Percentiles rank a stretch among this genome's conserved stretches.
phyloP scores from a whole-genome alignment of 306 rosid species.

The Gastrolobium bilobum region DNA sequence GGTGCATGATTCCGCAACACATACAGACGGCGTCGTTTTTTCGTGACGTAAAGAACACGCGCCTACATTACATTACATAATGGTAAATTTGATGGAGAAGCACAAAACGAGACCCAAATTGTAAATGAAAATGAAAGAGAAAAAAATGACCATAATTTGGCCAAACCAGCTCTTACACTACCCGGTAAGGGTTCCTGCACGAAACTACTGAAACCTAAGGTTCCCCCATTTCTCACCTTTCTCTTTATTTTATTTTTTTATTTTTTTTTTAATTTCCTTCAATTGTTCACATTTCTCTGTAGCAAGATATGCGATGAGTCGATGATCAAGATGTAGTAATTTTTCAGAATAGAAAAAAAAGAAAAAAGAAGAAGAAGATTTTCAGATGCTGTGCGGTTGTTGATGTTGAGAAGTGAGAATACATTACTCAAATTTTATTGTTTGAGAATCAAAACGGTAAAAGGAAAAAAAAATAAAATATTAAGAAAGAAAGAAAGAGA shows the following conservation, averaged over 20 bases:
- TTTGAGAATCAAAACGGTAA: conserved; percentile 19
- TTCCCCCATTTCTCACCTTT: background rate
- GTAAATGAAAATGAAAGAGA: conserved; percentile 24
- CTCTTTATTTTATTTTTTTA: background rate
- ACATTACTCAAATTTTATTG: conserved; percentile 21
- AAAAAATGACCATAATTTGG: conserved; percentile 18
- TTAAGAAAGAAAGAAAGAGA: background rate
- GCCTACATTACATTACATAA: background rate
- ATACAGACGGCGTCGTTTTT: conserved; percentile 1
- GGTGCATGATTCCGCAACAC: background rate
- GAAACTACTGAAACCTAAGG: conserved; percentile 12
- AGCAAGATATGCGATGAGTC: conserved; percentile 13
- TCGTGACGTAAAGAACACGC: background rate
- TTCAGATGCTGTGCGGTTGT: conserved; percentile 41
- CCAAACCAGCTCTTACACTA: conserved; percentile 6
- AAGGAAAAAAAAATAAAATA: no score
- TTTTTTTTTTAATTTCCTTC: background rate
- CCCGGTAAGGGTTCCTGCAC: background rate
- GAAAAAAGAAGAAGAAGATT: no score
- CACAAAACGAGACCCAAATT: background rate
- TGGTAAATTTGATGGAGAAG: background rate
- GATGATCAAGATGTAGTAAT: conserved; percentile 22
- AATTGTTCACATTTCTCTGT: conserved; percentile 19
- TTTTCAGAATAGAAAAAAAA: background rate
- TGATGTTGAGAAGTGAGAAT: conserved; percentile 37